Base-by-base conservation (phyloP, 371 early-diverging fungal genomes). In the Mucor sp. region DNA sequence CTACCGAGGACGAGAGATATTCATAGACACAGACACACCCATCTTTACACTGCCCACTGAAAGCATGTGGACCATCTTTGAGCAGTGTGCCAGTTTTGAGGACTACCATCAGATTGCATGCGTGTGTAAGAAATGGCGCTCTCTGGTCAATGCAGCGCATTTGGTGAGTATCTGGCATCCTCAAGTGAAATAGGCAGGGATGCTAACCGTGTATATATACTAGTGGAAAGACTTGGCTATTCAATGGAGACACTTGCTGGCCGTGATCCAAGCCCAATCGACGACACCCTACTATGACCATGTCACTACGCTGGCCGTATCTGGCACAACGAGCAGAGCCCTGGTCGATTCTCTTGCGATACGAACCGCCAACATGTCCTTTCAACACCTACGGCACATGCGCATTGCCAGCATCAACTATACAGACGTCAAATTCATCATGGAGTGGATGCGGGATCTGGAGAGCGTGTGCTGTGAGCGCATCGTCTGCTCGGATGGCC, bases 191-290 rank as follows among this genome's bases (percentile, higher is more conserved):
- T n/a, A n/a, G 44, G 7, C 19, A 6, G 33, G 33, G 1, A 12
- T 47, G 19, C n/a, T 21, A 47, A 19, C 6, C 17, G 21, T n/a
- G 41, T 12, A 19, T 6, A 44, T 6, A 21, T 11, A 3, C 12
- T 59, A 59, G 59, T 59, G 59, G 59, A 32, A 25, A 41, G 59
- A 59, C 23, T 17, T 59, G 8, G 23, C 6, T 19, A 47, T 47
- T 47, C n/a, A 47, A 47, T 47, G 47, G 47, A 21, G 11, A 21
- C n/a, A 47, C 21, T 47, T 47, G n/a, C n/a, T n/a, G 3, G 11
- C 8, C 3, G 21, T 47, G 11, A 47, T 47, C 19, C 6, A 3
- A 21, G 6, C 21, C 1, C 47, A 47, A 21, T 21, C 11, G 1
- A 19, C 21, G 8, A 2, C 7, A 9, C 11, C 21, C 3, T 11